Conservation (phyloP, 23 red algal species). For the Gracilaria vermiculophylla region DNA sequence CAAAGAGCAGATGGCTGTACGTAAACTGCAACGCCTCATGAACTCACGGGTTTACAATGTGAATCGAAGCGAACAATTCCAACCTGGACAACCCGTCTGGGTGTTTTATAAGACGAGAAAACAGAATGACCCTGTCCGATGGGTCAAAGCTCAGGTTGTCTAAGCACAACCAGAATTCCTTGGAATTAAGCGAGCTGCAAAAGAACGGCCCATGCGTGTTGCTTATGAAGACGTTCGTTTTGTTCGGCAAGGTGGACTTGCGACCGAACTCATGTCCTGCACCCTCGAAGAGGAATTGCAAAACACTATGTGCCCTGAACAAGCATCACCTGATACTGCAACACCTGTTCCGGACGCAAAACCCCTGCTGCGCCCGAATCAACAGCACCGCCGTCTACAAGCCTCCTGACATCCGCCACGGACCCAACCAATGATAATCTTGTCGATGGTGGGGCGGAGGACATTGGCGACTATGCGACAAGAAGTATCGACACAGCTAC, state of each 20-base stretch:
- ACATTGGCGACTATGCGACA: background rate
- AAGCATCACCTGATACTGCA: background rate
- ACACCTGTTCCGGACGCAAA: background rate
- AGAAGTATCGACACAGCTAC: too few relatives aligned
- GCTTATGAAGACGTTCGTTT: conserved; percentile 35
- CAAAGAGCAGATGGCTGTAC: background rate
- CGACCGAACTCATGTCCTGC: conserved; percentile 20
- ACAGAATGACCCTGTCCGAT: background rate
- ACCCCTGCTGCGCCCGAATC: too few relatives aligned
- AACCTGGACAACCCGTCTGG: background rate
- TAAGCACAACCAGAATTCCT: too few relatives aligned
- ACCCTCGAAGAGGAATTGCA: conserved; percentile 37
- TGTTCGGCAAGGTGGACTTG: background rate
- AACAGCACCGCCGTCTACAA: too few relatives aligned
- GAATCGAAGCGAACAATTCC: background rate
- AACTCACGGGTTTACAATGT: background rate
- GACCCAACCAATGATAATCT: too few relatives aligned
- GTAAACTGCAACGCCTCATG: background rate
- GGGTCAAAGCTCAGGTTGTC: background rate
- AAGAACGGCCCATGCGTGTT: background rate
- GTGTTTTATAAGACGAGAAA: background rate
- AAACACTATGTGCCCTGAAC: background rate
- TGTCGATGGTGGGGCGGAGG: too few relatives aligned
- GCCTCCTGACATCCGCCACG: too few relatives aligned
- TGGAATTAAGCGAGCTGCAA: too few relatives aligned